Evolutionary conservation across 192 early-diverging fungal genomes (phyloP), one percentile per base, ranked within the genome.

Genomic region (Coemansia sp.): DNA sequence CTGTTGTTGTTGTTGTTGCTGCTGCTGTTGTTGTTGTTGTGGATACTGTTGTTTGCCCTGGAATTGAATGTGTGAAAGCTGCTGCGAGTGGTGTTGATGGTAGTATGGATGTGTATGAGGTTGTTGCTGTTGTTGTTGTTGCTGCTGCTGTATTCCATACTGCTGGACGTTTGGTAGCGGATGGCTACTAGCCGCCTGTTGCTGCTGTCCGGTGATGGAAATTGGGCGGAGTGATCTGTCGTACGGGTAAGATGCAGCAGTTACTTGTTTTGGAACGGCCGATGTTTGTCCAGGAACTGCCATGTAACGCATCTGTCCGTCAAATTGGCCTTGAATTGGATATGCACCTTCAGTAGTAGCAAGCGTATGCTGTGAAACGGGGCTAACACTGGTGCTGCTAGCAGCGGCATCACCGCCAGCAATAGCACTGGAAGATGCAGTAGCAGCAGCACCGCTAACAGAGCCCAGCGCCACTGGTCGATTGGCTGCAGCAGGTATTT

Each of bases 241-340:
- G 12, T 74, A 42, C 0, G 70, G 40, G 13, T 64, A 45, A 7
- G 67, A 33, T 10, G 71, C 49, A 16, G 53, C 20, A 25, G 66
- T 21, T 6, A 65, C 18, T 12, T 67, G 77, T 62, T 71, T 74
- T 0, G 68, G 64, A 51, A 74, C 53, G 2, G 61, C 72, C 21
- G 77, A 79, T 4, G 64, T 52, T 45, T 79, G 77, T 4, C 77
- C 68, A 2, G 77, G 77, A 18, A 79, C 77, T 2, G 77, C 72
- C 77, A 79, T 79, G 40, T 79, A 79, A 21, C 77, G 71, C 77
- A 79, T 79, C 49, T 79, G 77, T 4, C 58, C 46, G 56, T 79
- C 77, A 31, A 79, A 67, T 16, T 79, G 77, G 9, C 64, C 68
- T 9, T 70, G 64, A 25, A 79, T 55, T 21, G 64, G 68, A 30